phyloP scores from a whole-genome alignment of 2,329 filamentous ascomycete species.

The Calycina marina region DNA sequence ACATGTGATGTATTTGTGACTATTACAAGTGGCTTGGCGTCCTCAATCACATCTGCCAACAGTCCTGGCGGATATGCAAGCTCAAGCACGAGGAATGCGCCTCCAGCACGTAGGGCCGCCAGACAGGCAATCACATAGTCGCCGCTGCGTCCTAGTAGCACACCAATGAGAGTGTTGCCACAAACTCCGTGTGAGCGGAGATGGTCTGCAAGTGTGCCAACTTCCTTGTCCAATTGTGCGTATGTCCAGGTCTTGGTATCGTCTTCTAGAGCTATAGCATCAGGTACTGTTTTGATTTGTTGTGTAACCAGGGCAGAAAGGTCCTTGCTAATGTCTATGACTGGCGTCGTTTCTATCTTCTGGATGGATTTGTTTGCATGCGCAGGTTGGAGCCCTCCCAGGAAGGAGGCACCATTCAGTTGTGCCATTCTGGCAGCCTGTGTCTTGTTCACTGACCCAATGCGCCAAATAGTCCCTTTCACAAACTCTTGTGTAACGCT shows the following conservation, averaged over 20 bases:
- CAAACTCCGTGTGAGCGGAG: slow-evolving; percentile 54
- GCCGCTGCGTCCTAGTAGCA: slow-evolving; percentile 60
- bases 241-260: slow-evolving; percentile 54
- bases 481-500: too few relatives aligned
- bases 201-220: slow-evolving; percentile 46
- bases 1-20: slow-evolving; percentile 53
- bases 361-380: too few relatives aligned
- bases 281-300: slow-evolving; percentile 54
- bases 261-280: slow-evolving; percentile 60
- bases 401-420: too few relatives aligned
- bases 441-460: too few relatives aligned
- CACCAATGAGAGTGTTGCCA: slow-evolving; percentile 60
- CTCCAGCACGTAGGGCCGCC: slow-evolving; percentile 63
- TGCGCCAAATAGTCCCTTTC: too few relatives aligned
- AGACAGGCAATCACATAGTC: slow-evolving; percentile 69
- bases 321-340: slow-evolving; percentile 59
- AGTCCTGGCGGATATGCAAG: slow-evolving; percentile 63
- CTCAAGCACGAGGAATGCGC: slow-evolving; percentile 69
- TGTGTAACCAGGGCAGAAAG: slow-evolving; percentile 55
- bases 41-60: slow-evolving; percentile 61
- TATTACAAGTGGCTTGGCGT: slow-evolving; percentile 56
- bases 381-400: too few relatives aligned
- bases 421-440: too few relatives aligned
- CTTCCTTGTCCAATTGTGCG: slow-evolving; percentile 53
- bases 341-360: slow-evolving; percentile 34